Evolutionary conservation across 306 rosid species (phyloP).

Genomic region (Neltuma alba): DNA sequence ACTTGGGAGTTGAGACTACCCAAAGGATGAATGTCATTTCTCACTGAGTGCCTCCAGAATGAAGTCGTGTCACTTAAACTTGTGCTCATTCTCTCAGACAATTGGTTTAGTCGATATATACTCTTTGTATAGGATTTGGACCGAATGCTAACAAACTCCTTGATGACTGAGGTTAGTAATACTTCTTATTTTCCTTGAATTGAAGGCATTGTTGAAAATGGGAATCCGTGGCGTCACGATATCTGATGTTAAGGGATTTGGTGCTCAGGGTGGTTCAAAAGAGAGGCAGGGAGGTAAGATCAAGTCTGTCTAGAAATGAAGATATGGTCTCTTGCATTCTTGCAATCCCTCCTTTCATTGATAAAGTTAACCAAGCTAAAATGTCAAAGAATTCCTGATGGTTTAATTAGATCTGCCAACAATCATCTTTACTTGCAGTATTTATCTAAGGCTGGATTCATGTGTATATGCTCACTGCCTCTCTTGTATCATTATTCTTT

Average conservation of each 20-base stretch:
- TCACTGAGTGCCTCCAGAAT: background rate
- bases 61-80: background rate
- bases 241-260: constrained; percentile 90
- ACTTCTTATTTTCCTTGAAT: constrained; percentile 22
- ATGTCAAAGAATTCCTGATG: background rate
- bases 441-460: constrained; percentile 6
- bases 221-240: constrained; percentile 93
- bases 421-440: constrained; percentile 21
- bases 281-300: constrained; percentile 95
- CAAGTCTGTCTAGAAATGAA: constrained; percentile 4
- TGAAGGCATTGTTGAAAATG: constrained; percentile 78
- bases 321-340: constrained; percentile 10
- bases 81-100: constrained; percentile 16
- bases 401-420: constrained; percentile 9
- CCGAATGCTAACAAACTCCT: background rate
- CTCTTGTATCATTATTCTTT: constrained; percentile 14
- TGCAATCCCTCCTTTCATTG: constrained; percentile 18
- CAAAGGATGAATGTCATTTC: background rate
- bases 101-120: constrained; percentile 13
- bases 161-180: constrained; percentile 24
- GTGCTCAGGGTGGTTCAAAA: constrained; percentile 91
- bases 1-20: background rate
- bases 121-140: constrained; percentile 13
- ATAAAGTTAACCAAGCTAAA: background rate
- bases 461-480: constrained; percentile 11